phyloP scores from a whole-genome alignment of 169 alveolate species.

The Plasmodium reichenowi region DNA sequence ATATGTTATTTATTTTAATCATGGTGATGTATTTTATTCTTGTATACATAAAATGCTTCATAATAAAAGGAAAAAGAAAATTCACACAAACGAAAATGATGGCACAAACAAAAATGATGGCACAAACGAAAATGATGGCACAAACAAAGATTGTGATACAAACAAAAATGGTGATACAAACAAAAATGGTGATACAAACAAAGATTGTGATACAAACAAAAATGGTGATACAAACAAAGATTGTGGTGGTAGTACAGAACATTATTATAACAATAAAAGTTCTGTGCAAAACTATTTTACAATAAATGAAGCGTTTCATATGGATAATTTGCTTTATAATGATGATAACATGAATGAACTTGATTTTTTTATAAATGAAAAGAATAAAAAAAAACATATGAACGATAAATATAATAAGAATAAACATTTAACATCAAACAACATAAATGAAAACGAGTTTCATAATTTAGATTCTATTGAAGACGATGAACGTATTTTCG shows the following conservation, averaged over 20 bases:
- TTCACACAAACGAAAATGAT: neutral
- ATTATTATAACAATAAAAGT: no score
- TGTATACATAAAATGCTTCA: conserved; percentile 42
- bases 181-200: neutral
- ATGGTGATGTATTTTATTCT: conserved; percentile 43
- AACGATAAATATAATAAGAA: neutral
- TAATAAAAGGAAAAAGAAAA: conserved; percentile 18
- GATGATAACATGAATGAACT: neutral
- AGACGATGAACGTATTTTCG: conserved; percentile 45
- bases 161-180: neutral
- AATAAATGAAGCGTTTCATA: no score
- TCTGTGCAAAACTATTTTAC: no score
- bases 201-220: neutral
- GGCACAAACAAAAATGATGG: neutral
- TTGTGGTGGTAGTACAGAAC: no score
- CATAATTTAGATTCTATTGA: conserved; percentile 9
- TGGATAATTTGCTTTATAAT: neutral
- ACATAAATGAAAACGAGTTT: neutral
- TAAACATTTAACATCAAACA: neutral
- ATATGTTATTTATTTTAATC: conserved; percentile 66
- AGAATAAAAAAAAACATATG: neutral
- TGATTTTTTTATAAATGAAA: neutral
- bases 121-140: neutral
- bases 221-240: no score
- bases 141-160: neutral